A percentile compares a stretch with the other conserved stretches of the same genome.
phyloP scores from a whole-genome alignment of 257 asterid species.

The Nicotiana attenuata region DNA sequence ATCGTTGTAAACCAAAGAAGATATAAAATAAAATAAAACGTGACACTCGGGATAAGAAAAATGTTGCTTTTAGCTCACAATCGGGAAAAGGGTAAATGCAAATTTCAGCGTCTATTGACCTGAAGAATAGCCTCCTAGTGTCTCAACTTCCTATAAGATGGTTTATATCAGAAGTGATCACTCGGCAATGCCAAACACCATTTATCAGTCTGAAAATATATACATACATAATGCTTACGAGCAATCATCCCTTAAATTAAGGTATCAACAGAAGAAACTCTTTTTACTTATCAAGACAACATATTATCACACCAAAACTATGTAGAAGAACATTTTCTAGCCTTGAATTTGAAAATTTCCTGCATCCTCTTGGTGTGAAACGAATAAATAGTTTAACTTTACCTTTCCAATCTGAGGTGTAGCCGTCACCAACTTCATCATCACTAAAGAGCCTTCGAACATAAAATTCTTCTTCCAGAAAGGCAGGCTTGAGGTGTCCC shows the following conservation, averaged over 20 bases:
- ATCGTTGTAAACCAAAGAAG: background rate
- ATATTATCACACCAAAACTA: background rate
- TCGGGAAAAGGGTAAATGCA: no score
- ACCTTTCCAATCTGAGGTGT: constrained; percentile 47
- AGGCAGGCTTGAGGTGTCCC: constrained; percentile 66
- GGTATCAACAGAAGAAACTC: background rate
- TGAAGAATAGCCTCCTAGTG: no score
- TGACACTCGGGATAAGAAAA: background rate
- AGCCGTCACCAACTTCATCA: constrained; percentile 39
- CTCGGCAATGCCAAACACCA: no score
- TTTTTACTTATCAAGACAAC: background rate
- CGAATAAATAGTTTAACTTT: background rate
- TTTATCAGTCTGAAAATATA: background rate
- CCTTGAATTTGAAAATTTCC: background rate
- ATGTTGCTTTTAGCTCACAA: background rate
- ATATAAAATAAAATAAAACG: background rate
- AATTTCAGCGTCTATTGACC: no score
- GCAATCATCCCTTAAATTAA: background rate
- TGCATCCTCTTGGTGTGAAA: background rate
- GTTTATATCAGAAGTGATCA: no score
- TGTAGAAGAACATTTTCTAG: background rate
- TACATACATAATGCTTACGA: background rate
- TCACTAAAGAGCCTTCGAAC: constrained; percentile 49
- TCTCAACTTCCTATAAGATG: no score
- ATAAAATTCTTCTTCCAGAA: constrained; percentile 54